These are phyloP conservation scores for Hyphopichia buzzinii DNA, from an alignment of 1,139 yeast genomes.

Conservation along the genomic window DNA sequence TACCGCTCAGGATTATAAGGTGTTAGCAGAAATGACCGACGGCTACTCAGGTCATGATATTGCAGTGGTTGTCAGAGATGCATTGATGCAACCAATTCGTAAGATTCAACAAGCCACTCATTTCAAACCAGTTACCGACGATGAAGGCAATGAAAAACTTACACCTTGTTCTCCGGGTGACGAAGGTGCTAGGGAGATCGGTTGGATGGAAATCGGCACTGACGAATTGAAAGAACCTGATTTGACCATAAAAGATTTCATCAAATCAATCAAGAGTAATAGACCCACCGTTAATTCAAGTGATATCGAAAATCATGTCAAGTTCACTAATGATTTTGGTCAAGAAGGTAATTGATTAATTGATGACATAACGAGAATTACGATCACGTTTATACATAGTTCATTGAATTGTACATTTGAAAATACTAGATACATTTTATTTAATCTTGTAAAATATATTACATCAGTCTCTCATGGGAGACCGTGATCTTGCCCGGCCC, in stretches of 20 bases:
- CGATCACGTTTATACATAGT: background rate
- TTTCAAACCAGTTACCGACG: conserved; percentile 58
- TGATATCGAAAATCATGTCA: conserved; percentile 79
- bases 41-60: conserved; percentile 98
- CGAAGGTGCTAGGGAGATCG: conserved; percentile 78
- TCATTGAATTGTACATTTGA: too few species aligned
- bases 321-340: conserved; percentile 92
- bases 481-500: conserved; percentile 16
- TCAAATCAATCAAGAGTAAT: conserved; percentile 86
- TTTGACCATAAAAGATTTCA: conserved; percentile 84
- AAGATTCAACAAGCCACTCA: conserved; percentile 96
- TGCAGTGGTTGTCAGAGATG: conserved; percentile 95
- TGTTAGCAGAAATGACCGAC: conserved; percentile 89
- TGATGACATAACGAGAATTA: background rate
- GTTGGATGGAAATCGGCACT: conserved; percentile 89
- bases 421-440: too few species aligned
- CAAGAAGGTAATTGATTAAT: conserved; percentile 77
- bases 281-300: conserved; percentile 91
- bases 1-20: conserved; percentile 66
- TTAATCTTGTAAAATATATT: background rate
- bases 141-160: conserved; percentile 44
- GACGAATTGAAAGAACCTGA: conserved; percentile 90
- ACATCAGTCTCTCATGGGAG: conserved; percentile 7
- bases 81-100: conserved; percentile 95
- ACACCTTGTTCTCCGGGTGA: conserved; percentile 99